Base-by-base conservation (phyloP, 2,329 filamentous ascomycete genomes). In the Fonsecaea monophora region DNA sequence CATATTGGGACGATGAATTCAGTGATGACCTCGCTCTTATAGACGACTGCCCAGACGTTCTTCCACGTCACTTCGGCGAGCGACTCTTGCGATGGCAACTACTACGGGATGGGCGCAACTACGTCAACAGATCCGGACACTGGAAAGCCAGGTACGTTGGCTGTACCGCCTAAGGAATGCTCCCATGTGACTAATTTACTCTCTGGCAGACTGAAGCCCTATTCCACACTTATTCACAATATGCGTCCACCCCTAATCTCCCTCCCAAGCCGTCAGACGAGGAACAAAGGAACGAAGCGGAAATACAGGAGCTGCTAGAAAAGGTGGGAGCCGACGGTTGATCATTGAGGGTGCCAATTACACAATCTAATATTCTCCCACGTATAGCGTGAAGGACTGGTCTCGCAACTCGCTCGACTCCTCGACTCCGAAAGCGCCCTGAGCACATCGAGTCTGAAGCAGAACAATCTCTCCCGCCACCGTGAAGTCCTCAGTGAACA, bases 381-480 rank as follows among this genome's bases (percentile, higher is more conserved):
- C 13, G 18, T 54, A 48, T 77, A 97, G 92, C 90, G 95, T 76
- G 92, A 97, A 77, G 83, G 85, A 53, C 87, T 95, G 61, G 89
- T 98, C 76, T 82, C 85, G 66, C 92, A 97, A 79, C 90, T 99
- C 64, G 84, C 89, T 72, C 92, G 94, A 66, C 89, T 97, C 62
- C 91, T 98, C 73, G 94, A 98, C 82, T 96, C 94, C 64, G 94
- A 98, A 84, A 88, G 93, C 25, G 85, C 89, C 64, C 87, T 96
- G 67, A 92, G 91, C 59, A 90, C 93, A 53, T 98, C 94, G 42
- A 93, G 94, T 64, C 86, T 97, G n/a, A 98, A 98, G 81, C 94
- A 97, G 76, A 97, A 94, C 82, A 97, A 98, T 78, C 89, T 99
- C 42, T 86, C 92, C 66, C 90, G 96, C 35, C 92, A 98, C 74